Base-by-base conservation (phyloP, 2,329 filamentous ascomycete genomes). In the Calonectria naviculata region DNA sequence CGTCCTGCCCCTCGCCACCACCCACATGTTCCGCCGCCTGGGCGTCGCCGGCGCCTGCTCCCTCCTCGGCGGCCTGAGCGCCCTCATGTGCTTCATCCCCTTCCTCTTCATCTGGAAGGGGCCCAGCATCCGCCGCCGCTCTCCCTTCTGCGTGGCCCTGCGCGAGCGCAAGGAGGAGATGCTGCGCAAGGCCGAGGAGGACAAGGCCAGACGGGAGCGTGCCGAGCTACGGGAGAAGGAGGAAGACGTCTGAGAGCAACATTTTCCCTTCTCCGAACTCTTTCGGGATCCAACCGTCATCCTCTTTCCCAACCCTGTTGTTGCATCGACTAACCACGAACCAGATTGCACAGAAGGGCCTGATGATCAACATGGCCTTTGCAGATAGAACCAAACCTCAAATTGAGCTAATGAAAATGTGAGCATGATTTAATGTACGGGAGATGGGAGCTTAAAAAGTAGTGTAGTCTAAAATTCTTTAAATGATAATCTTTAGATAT, bases 91-190 rank as follows among this genome's bases (percentile, higher is more conserved):
- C 68, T 74, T 82, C 26, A 85, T 89, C 6, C 88, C 88, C 0
- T 89, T 87, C 72, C 63, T 88, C 28, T 89, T 89, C 67, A 84
- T 89, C 58, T 89, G 87, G 86, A 87, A 89, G 73, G 88, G 88
- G 2, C 84, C 87, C 47, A 80, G 76, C 42, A 89, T 94, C 49
- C 85, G 91, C 28, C 86, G 84, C 28, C 86, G 86, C 13, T 91
- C 88, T 63, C 87, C 84, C 70, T 93, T 93, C 75, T 93, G 91
- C 75, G 88, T 89, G 75, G 89, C 89, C 56, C 79, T 93, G 66
- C 84, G 84, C 65, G 81, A 88, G 79, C 81, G 84, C 68, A 90
- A 88, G 75, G 84, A 84, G 31, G 85, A 87, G 73, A 81, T 87
- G 82, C 79, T 83, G 65, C 79, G 80, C 15, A 83, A 78, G 67